These are phyloP conservation scores for Orbilia oligospora DNA, from an alignment of 2,329 filamentous ascomycete genomes.

Conservation along the genomic window DNA sequence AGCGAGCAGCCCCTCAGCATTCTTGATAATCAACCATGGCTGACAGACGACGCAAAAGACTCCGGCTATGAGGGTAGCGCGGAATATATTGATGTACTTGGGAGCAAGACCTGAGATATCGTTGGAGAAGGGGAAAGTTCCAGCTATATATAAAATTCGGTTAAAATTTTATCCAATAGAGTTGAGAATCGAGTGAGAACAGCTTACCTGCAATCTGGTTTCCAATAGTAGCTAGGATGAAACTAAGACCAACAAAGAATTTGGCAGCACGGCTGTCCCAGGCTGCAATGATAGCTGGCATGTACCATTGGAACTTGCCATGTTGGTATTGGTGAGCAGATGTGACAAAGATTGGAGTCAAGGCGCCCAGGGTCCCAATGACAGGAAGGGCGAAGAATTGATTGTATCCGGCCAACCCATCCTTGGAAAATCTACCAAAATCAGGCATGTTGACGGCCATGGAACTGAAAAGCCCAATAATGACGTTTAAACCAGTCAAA, in stretches of 20 bases:
- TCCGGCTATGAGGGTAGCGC: slow-evolving; percentile 69
- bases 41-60: slow-evolving; percentile 68
- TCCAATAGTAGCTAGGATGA: slow-evolving; percentile 68
- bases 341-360: slow-evolving; percentile 70
- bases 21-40: slow-evolving; percentile 69
- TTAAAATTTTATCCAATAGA: slow-evolving; percentile 64
- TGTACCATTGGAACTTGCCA: slow-evolving; percentile 70
- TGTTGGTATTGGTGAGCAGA: slow-evolving; percentile 69
- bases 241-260: slow-evolving; percentile 67
- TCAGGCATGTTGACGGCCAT: slow-evolving; percentile 71
- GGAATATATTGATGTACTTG: slow-evolving; percentile 71
- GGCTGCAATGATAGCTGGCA: slow-evolving; percentile 69
- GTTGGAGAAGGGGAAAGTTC: slow-evolving; percentile 72
- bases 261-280: slow-evolving; percentile 69
- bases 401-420: slow-evolving; percentile 67
- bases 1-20: slow-evolving; percentile 67
- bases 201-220: slow-evolving; percentile 68
- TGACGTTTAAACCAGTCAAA: slow-evolving; percentile 69
- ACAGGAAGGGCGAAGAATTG: slow-evolving; percentile 70
- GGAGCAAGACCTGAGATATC: slow-evolving; percentile 72
- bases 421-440: slow-evolving; percentile 68
- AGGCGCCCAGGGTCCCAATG: slow-evolving; percentile 69
- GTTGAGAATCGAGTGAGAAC: background rate
- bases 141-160: slow-evolving; percentile 69
- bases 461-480: slow-evolving; percentile 70